Evolutionary conservation across 2,329 filamentous ascomycete genomes (phyloP).

Genomic region (Colletotrichum graminicola): DNA sequence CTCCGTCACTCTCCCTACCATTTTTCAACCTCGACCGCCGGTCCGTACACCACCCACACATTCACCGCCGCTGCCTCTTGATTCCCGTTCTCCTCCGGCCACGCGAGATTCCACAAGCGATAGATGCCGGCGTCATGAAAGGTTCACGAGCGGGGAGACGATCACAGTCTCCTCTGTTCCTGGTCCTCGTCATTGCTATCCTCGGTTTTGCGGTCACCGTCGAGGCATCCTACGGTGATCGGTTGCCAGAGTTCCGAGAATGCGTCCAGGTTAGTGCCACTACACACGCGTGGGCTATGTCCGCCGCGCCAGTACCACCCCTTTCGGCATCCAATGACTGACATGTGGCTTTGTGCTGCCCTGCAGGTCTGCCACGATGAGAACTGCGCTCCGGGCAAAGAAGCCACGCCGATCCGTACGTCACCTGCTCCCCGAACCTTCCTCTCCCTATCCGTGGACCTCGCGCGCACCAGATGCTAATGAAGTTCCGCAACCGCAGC

Average conservation of each 20-base stretch:
- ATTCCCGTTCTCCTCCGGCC: not conserved
- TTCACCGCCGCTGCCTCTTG: not conserved
- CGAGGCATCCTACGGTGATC: slow-evolving; percentile 84
- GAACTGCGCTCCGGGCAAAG: slow-evolving; percentile 78
- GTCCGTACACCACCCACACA: not conserved
- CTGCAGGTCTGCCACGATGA: slow-evolving; percentile 80
- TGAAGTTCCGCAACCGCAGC: slow-evolving; percentile 63
- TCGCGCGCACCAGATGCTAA: slow-evolving; percentile 29
- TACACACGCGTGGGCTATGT: slow-evolving; percentile 26
- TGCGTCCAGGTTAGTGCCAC: slow-evolving; percentile 79
- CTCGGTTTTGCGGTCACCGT: slow-evolving; percentile 59
- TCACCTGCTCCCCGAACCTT: slow-evolving; percentile 27
- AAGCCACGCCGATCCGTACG: slow-evolving; percentile 77
- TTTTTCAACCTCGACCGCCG: not conserved
- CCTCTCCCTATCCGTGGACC: not conserved
- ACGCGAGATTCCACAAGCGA: not conserved
- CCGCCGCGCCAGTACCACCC: not conserved
- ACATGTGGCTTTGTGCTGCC: slow-evolving; percentile 21
- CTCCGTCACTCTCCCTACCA: not conserved
- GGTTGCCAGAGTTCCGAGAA: slow-evolving; percentile 85
- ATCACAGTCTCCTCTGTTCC: slow-evolving; percentile 43
- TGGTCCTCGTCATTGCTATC: slow-evolving; percentile 50
- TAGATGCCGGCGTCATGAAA: slow-evolving; percentile 41
- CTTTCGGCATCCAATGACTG: slow-evolving; percentile 18
- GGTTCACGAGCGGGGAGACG: slow-evolving; percentile 37